These are phyloP conservation scores for Platanthera zijinensis DNA, from an alignment of 106 monocot species.

Conservation along the genomic window DNA sequence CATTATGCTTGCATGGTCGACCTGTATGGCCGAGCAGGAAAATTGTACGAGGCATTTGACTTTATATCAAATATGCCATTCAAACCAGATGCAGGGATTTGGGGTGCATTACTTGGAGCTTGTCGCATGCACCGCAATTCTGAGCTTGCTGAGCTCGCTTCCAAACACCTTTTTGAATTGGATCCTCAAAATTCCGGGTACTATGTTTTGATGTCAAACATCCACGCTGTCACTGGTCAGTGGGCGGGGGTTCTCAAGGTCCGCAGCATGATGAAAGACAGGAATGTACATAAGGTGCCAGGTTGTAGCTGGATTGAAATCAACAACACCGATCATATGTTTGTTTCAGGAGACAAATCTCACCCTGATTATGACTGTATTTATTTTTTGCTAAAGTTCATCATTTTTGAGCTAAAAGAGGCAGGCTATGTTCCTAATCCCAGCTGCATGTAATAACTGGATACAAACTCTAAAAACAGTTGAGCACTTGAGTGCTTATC, in stretches of 20 bases:
- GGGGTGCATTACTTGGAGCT: constrained; percentile 87
- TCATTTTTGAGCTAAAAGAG: constrained; percentile 50
- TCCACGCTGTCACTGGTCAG: constrained; percentile 53
- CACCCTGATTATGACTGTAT: constrained; percentile 46
- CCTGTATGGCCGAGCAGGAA: constrained; percentile 68
- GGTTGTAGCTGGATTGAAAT: constrained; percentile 87
- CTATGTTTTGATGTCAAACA: constrained; percentile 83
- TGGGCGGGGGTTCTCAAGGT: constrained; percentile 62
- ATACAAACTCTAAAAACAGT: neutral
- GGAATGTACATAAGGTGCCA: constrained; percentile 52
- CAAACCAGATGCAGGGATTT: constrained; percentile 72
- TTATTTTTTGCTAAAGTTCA: constrained; percentile 36
- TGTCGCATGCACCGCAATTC: constrained; percentile 54
- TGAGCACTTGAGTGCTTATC: neutral
- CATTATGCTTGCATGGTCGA: constrained; percentile 93
- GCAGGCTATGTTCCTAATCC: constrained; percentile 71
- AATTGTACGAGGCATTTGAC: constrained; percentile 42
- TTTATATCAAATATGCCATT: constrained; percentile 58
- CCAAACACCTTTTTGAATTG: constrained; percentile 56
- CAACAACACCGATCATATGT: constrained; percentile 45
- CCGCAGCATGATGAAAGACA: constrained; percentile 78
- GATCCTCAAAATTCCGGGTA: constrained; percentile 91
- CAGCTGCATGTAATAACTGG: constrained; percentile 14
- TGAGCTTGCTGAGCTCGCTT: constrained; percentile 73
- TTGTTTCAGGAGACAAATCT: constrained; percentile 45